Evolutionary conservation across 2,329 filamentous ascomycete species (phyloP).

Genomic region (Parastagonospora avenae): DNA sequence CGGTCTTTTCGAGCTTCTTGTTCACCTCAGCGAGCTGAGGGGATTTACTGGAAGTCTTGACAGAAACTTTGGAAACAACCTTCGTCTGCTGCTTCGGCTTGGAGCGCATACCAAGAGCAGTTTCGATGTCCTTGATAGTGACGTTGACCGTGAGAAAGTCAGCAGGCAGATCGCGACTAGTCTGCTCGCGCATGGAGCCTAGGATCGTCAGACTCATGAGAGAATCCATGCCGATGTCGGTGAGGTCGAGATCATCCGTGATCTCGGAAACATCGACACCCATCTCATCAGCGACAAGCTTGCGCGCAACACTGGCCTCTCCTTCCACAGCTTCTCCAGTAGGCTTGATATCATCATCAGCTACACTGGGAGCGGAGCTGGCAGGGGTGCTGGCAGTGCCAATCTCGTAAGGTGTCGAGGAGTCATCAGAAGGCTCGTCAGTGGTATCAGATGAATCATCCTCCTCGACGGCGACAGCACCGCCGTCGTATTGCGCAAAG

Average conservation of each 20-base stretch:
- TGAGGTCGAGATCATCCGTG: slow-evolving; percentile 63
- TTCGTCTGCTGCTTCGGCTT: slow-evolving; percentile 47
- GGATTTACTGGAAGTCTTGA: slow-evolving; percentile 25
- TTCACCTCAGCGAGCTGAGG: slow-evolving; percentile 56
- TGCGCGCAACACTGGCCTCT: slow-evolving; percentile 53
- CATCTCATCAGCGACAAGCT: slow-evolving; percentile 62
- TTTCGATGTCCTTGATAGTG: slow-evolving; percentile 69
- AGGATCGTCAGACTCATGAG: slow-evolving; percentile 59
- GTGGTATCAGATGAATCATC: slow-evolving; percentile 50
- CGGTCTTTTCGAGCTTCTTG: slow-evolving; percentile 48
- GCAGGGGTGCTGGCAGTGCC: slow-evolving; percentile 54
- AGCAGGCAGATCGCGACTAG: slow-evolving; percentile 55
- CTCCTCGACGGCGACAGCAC: slow-evolving; percentile 42
- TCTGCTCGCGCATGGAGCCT: slow-evolving; percentile 57
- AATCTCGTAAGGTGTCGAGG: slow-evolving; percentile 51
- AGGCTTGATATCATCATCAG: slow-evolving; percentile 48
- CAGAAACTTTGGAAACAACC: slow-evolving; percentile 20
- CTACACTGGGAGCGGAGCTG: slow-evolving; percentile 54
- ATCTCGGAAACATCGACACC: slow-evolving; percentile 66
- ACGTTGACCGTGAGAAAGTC: slow-evolving; percentile 65
- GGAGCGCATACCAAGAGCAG: slow-evolving; percentile 63
- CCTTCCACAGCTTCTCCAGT: slow-evolving; percentile 40
- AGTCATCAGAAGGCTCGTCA: slow-evolving; percentile 42
- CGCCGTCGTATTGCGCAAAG: slow-evolving; percentile 56
- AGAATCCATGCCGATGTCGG: slow-evolving; percentile 62